phyloP scores from a whole-genome alignment of 2,329 filamentous ascomycete genomes.

The Monilinia aucupariae region DNA sequence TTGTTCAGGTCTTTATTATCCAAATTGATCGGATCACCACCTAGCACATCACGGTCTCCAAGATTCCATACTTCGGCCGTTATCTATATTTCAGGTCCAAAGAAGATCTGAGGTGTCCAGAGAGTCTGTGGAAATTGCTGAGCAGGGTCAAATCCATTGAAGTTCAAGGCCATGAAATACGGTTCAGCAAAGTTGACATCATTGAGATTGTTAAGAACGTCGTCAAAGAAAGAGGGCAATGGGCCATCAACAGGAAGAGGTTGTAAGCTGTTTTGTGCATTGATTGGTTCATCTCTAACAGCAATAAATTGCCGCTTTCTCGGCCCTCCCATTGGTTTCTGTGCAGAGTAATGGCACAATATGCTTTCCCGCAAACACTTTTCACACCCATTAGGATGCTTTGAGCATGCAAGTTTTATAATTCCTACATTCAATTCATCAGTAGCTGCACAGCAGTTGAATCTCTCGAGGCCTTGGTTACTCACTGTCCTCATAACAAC shows the following conservation, averaged over 20 bases:
- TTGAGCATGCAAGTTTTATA: constrained; percentile 60
- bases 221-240: constrained; percentile 18
- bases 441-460: constrained; percentile 21
- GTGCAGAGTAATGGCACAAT: constrained; percentile 55
- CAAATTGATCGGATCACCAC: constrained; percentile 24
- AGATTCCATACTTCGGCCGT: constrained; percentile 24
- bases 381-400: constrained; percentile 54
- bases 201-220: constrained; percentile 19
- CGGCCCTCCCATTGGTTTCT: constrained; percentile 62
- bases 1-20: constrained; percentile 20
- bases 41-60: constrained; percentile 22
- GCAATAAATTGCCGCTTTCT: constrained; percentile 46
- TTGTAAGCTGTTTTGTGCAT: constrained; percentile 8
- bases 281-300: constrained; percentile 18
- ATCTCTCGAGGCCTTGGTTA: constrained; percentile 22
- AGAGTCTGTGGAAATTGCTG: constrained; percentile 3
- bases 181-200: constrained; percentile 20
- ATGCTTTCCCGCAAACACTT: constrained; percentile 55
- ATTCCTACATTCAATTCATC: constrained; percentile 42
- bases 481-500: constrained; percentile 63
- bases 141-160: not conserved
- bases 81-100: constrained; percentile 7
- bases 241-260: constrained; percentile 18
- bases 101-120: not conserved
- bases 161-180: constrained; percentile 15